Conservation (phyloP, 164 flowering plant species). For the Litsea cubeba region DNA sequence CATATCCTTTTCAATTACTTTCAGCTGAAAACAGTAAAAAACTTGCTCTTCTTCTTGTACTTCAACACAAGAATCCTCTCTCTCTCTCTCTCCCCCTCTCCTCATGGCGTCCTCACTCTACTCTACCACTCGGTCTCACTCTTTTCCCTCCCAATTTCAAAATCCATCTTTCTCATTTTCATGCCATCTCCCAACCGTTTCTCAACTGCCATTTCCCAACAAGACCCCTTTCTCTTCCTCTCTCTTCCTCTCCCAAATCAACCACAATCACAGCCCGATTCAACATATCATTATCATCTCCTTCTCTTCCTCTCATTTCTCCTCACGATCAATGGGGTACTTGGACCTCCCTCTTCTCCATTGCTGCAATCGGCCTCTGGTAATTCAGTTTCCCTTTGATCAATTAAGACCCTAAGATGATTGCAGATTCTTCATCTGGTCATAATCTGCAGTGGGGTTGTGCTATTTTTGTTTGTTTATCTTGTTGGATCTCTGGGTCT, state of each 20-base stretch:
- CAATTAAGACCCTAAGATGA: not conserved
- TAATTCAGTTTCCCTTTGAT: slow-evolving; percentile 13
- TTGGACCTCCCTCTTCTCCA: slow-evolving; percentile 80
- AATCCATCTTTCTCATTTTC: not conserved
- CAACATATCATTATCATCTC: not conserved
- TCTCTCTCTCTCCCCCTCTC: too few species aligned
- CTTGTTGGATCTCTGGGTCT: not conserved
- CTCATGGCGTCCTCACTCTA: not conserved
- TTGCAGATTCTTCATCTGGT: not conserved
- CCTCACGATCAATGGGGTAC: slow-evolving; percentile 87
- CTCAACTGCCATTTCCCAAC: not conserved
- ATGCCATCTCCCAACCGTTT: not conserved
- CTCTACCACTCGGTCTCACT: not conserved
- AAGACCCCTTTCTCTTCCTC: not conserved
- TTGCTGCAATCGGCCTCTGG: slow-evolving; percentile 87
- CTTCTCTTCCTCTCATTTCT: slow-evolving; percentile 50
- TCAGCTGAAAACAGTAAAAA: too few species aligned
- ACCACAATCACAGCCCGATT: not conserved
- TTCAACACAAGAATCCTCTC: too few species aligned
- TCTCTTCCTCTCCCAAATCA: not conserved
- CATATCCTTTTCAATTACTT: too few species aligned
- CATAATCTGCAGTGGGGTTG: not conserved
- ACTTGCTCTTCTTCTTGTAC: too few species aligned
- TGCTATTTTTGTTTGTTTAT: not conserved
- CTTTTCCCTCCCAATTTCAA: not conserved